These are phyloP conservation scores for Ganoderma resinaceum DNA, from an alignment of 1,284 basidiomycete species.

Conservation along the genomic window DNA sequence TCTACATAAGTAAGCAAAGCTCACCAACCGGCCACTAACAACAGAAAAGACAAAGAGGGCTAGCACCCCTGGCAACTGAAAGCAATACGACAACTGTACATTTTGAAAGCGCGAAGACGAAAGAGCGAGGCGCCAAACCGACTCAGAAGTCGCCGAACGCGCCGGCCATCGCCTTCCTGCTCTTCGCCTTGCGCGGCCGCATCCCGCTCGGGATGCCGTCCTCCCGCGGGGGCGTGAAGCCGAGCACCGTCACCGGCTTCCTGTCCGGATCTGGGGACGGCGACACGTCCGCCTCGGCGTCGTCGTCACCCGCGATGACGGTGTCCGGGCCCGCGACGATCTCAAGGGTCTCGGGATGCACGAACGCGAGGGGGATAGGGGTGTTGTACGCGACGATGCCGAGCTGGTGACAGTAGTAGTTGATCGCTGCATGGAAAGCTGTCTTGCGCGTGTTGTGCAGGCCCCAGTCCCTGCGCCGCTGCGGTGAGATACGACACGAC, in stretches of 20 bases:
- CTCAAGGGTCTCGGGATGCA: conserved; percentile 46
- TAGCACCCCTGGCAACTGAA: background rate
- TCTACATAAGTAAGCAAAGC: background rate
- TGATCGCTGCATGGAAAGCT: conserved; percentile 78
- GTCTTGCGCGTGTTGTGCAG: conserved; percentile 65
- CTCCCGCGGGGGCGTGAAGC: conserved; percentile 35
- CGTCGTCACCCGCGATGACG: conserved; percentile 30
- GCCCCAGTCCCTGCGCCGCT: conserved; percentile 60
- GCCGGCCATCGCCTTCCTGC: conserved; percentile 35
- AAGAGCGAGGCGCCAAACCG: background rate
- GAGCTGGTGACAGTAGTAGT: conserved; percentile 72
- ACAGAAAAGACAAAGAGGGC: background rate
- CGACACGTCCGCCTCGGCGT: conserved; percentile 30
- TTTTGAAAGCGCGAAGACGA: background rate
- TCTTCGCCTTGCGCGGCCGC: conserved; percentile 35
- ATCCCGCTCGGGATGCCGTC: conserved; percentile 32
- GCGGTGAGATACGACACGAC: background rate
- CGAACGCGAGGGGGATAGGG: conserved; percentile 62
- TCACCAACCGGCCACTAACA: too few species aligned
- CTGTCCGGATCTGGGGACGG: conserved; percentile 19
- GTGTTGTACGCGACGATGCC: conserved; percentile 67
- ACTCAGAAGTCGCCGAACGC: conserved; percentile 31
- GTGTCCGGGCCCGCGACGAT: conserved; percentile 22
- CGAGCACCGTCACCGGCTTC: conserved; percentile 17
- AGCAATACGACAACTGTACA: background rate